phyloP scores from a whole-genome alignment of 371 early-diverging fungal genomes.

The Apophysomyces ossiformis region DNA sequence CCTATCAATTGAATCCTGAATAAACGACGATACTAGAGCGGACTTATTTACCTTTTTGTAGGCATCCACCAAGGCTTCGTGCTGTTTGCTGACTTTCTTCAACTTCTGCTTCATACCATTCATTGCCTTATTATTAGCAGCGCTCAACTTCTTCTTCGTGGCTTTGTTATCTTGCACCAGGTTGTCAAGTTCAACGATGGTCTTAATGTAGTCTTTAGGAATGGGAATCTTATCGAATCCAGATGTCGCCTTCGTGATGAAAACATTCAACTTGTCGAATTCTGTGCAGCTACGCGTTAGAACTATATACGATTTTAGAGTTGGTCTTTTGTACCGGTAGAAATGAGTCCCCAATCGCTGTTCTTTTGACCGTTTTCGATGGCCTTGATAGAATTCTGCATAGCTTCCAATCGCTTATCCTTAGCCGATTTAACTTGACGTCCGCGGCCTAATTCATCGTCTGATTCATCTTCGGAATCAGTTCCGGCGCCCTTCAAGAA shows the following conservation, averaged over 20 bases:
- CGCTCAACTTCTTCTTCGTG: conserved; percentile 82
- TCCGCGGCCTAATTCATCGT: conserved; percentile 74
- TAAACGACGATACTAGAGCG: not conserved
- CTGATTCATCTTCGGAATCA: conserved; percentile 64
- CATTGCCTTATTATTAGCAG: conserved; percentile 81
- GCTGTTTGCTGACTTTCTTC: conserved; percentile 84
- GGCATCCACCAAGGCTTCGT: conserved; percentile 72
- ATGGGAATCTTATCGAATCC: conserved; percentile 67
- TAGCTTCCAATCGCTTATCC: conserved; percentile 83
- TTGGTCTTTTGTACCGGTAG: conserved; percentile 62
- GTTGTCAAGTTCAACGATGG: conserved; percentile 81
- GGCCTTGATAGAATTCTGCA: conserved; percentile 63
- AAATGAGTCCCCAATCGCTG: conserved; percentile 87
- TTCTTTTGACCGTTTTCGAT: conserved; percentile 83
- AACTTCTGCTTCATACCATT: conserved; percentile 92
- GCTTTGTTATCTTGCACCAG: conserved; percentile 69
- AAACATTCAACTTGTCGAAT: conserved; percentile 85
- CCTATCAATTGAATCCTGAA: conserved; percentile 19
- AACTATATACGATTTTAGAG: not conserved
- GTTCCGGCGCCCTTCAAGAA: conserved; percentile 50
- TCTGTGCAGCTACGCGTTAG: conserved; percentile 46
- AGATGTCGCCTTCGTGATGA: conserved; percentile 72
- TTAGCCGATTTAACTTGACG: conserved; percentile 82
- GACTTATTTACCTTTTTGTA: conserved; percentile 64
- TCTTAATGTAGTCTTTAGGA: conserved; percentile 82